A percentile compares a stretch with the other conserved stretches of the same genome.
These are phyloP conservation scores for Zygoascus bituminiphila DNA, from an alignment of 805 yeast species.

Conservation along the genomic window DNA sequence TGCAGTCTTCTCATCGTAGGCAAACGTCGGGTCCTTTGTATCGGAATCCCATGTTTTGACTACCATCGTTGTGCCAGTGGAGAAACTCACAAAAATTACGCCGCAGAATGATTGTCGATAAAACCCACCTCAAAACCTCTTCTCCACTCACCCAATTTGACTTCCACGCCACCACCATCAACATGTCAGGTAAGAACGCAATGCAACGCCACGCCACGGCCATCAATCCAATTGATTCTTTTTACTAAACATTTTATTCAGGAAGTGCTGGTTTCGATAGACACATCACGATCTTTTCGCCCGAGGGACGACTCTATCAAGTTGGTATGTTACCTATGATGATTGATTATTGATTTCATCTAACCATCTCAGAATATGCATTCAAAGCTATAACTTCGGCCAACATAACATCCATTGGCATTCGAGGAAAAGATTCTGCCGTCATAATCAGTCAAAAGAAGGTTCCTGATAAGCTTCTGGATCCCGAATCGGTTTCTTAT, in stretches of 20 bases:
- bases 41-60: slow-evolving; percentile 14
- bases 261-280: slow-evolving; percentile 96
- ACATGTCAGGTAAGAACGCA: background rate
- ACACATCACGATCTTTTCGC: slow-evolving; percentile 96
- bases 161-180: background rate
- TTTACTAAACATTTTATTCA: slow-evolving; percentile 17
- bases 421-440: slow-evolving; percentile 78
- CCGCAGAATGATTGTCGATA: no score
- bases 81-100: no score
- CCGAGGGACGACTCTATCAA: slow-evolving; percentile 95
- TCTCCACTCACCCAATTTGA: background rate
- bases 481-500: slow-evolving; percentile 78
- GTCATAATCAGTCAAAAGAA: slow-evolving; percentile 92
- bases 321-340: slow-evolving; percentile 41
- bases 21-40: slow-evolving; percentile 30
- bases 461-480: slow-evolving; percentile 90
- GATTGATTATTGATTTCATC: no score
- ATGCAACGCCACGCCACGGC: background rate
- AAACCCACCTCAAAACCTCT: background rate
- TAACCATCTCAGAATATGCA: slow-evolving; percentile 66
- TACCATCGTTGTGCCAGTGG: slow-evolving; percentile 13
- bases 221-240: background rate
- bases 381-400: slow-evolving; percentile 93
- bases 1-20: slow-evolving; percentile 35
- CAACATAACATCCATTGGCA: slow-evolving; percentile 80